phyloP scores from a whole-genome alignment of 139 green algal genomes.

The Prasinococcaceae sp. region DNA sequence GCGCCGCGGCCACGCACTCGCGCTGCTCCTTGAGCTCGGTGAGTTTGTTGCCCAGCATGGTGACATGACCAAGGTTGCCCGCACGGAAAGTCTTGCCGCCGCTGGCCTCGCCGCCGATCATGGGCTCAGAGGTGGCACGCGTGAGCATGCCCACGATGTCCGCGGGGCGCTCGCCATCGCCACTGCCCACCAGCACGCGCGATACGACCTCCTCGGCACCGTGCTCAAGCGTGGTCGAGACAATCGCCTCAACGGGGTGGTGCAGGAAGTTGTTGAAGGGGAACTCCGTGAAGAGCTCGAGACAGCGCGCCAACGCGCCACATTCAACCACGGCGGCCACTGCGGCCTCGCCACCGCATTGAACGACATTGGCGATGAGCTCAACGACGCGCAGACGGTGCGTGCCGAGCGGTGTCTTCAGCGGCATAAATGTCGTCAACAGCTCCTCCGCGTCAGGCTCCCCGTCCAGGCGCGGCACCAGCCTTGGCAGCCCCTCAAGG shows the following conservation, averaged over 20 bases:
- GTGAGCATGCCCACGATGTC: too few relatives aligned
- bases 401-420: slow-evolving; percentile 26
- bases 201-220: too few relatives aligned
- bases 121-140: too few relatives aligned
- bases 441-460: slow-evolving; percentile 7
- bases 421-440: slow-evolving; percentile 25
- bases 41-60: background rate
- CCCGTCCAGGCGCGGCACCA: slow-evolving; percentile 16
- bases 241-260: slow-evolving; percentile 30
- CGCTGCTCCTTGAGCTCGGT: too few relatives aligned
- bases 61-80: background rate
- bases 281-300: slow-evolving; percentile 17
- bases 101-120: too few relatives aligned
- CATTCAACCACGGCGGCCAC: background rate
- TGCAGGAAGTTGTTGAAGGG: slow-evolving; percentile 37
- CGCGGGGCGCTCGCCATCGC: too few relatives aligned
- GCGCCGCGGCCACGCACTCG: background rate
- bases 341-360: background rate
- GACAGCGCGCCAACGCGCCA: background rate
- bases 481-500: background rate
- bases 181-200: too few relatives aligned
- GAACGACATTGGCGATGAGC: background rate
- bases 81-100: too few relatives aligned
- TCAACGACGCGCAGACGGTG: slow-evolving; percentile 21
- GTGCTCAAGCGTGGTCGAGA: slow-evolving; percentile 17